Evolutionary conservation across 257 asterid genomes (phyloP).

Genomic region (Solanum gandarillasii): DNA sequence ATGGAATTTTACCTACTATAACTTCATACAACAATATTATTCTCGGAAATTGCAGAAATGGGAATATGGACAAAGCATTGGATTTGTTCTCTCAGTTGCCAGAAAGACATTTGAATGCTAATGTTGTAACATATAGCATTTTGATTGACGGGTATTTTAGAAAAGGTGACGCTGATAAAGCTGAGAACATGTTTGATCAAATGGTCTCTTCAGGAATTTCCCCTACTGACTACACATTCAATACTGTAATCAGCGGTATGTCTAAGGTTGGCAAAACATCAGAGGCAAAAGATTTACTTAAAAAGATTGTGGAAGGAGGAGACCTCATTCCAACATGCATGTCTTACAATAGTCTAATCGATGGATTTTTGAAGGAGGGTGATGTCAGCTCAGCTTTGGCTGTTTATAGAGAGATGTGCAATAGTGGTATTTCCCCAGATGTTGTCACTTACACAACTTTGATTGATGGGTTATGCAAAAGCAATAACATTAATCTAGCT

Average conservation of each 20-base stretch:
- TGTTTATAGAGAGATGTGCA: slow-evolving; percentile 48
- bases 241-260: slow-evolving; percentile 46
- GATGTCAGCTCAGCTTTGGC: slow-evolving; percentile 40
- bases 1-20: slow-evolving; percentile 39
- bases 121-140: slow-evolving; percentile 54
- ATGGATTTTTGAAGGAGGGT: slow-evolving; percentile 68
- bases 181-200: slow-evolving; percentile 39
- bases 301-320: slow-evolving; percentile 34
- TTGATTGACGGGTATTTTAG: slow-evolving; percentile 62
- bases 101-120: slow-evolving; percentile 30
- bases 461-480: slow-evolving; percentile 59
- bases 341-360: slow-evolving; percentile 61
- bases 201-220: slow-evolving; percentile 46
- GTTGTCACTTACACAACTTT: slow-evolving; percentile 64
- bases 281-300: slow-evolving; percentile 40
- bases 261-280: slow-evolving; percentile 50
- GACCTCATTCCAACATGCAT: slow-evolving; percentile 32
- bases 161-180: slow-evolving; percentile 42
- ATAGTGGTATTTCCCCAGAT: slow-evolving; percentile 33
- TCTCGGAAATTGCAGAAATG: slow-evolving; percentile 50
- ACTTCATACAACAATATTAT: slow-evolving; percentile 58
- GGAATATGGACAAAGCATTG: slow-evolving; percentile 53
- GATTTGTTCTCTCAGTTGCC: slow-evolving; percentile 37
- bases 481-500: slow-evolving; percentile 34
- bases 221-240: slow-evolving; percentile 49